These are phyloP conservation scores for Fusarium redolens DNA, from an alignment of 2,329 filamentous ascomycete species.

Conservation along the genomic window DNA sequence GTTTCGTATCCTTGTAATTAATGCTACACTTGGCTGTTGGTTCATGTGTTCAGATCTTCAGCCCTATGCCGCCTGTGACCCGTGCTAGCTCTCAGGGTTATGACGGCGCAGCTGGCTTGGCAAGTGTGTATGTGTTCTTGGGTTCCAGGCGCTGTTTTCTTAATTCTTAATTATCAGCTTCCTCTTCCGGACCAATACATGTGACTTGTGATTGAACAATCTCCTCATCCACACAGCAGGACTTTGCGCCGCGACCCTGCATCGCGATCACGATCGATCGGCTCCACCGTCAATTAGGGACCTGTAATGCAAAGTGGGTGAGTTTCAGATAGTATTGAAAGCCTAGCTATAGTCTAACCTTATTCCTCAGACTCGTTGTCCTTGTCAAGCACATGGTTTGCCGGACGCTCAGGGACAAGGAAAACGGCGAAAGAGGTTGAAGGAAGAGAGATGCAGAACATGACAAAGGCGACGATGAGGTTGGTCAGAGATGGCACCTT, in stretches of 20 bases:
- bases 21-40: rapidly evolving
- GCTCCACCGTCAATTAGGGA: background rate
- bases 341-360: background rate
- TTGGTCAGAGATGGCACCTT: constrained; percentile 60
- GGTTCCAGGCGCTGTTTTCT: rapidly evolving
- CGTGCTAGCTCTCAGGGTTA: rapidly evolving
- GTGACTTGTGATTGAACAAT: background rate
- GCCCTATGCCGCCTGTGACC: background rate
- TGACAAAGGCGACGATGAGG: constrained; percentile 59
- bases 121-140: background rate
- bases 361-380: constrained; percentile 9
- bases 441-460: constrained; percentile 58
- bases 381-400: constrained; percentile 18
- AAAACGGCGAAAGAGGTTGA: constrained; percentile 51
- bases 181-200: background rate
- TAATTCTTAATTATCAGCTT: background rate
- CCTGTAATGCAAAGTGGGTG: rapidly evolving
- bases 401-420: constrained; percentile 50
- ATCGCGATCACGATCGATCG: background rate
- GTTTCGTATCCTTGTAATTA: background rate
- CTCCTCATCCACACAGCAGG: background rate
- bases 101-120: background rate
- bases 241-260: background rate
- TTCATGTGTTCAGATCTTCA: background rate
- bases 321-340: background rate